Evolutionary conservation across 2,329 filamentous ascomycete species (phyloP), one percentile per base, ranked within the genome.

Genomic region (Magnaporthiopsis rhizophila): DNA sequence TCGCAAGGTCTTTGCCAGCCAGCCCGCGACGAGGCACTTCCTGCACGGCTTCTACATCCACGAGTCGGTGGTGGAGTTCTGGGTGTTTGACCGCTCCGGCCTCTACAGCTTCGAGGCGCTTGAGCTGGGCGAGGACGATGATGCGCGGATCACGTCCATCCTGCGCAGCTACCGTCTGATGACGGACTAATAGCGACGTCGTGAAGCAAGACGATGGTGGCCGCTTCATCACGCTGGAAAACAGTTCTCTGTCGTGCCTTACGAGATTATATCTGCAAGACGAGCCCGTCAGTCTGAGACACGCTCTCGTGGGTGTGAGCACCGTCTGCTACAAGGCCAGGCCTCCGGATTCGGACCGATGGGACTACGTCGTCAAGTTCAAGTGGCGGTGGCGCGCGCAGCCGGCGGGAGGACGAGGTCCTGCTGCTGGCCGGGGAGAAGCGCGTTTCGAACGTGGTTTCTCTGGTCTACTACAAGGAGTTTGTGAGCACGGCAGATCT

Each of bases 31-130:
- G 13, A 72, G 73, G n/a, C 69, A 72, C 60, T 77, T 76, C 66
- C 65, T 72, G 72, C 65, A 70, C 76, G 60, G 70, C 76, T 76
- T 66, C 65, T 72, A 72, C 65, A 70, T 77, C 60, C 70, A 71
- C 58, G 71, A 70, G 26, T 70, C 71, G 32, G 58, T 70, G 18
- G 66, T 75, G 3, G 74, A 76, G 65, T 64, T 74, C 57, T 77
- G 72, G 73, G 69, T 74, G 57, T 77, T 77, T 69, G 75, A 76
- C 68, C 69, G 75, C 65, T 75, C 74, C 62, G 74, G 75, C 36
- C 61, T 72, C 60, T 76, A 75, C 65, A 71, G 69, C 50, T 71
- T 71, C 65, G 68, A 73, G 8, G 9, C 67, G 59, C 71, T 76
- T 58, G 67, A 77, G 68, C 58, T 74, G 62, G 68, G 59, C 36